A percentile compares a stretch with the other conserved stretches of the same genome.
These are phyloP conservation scores for Canavalia gladiata DNA, from an alignment of 306 rosid genomes.

Conservation along the genomic window DNA sequence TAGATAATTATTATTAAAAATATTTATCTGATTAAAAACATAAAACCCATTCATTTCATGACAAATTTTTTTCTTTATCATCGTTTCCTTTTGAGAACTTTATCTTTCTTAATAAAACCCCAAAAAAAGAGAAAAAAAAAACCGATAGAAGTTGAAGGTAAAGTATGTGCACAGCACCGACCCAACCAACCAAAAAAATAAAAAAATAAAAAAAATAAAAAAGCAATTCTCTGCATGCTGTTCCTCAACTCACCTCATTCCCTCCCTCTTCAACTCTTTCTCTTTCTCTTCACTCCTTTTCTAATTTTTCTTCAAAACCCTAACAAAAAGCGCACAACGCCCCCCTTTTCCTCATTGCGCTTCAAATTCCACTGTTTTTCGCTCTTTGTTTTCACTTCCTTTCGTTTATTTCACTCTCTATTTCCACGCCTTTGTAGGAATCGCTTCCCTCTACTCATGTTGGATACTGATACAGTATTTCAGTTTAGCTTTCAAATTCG, in stretches of 20 bases:
- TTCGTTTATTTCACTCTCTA: conserved; percentile 19
- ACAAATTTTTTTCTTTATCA: no score
- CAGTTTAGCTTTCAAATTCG: not conserved
- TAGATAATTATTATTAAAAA: no score
- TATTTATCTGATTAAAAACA: no score
- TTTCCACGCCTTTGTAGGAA: not conserved
- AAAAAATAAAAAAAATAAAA: not conserved
- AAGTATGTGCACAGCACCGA: conserved; percentile 21
- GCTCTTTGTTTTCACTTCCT: not conserved
- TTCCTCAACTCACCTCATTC: conserved; percentile 35
- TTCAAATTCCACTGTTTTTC: conserved; percentile 5
- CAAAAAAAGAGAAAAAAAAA: not conserved
- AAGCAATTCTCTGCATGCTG: conserved; percentile 21
- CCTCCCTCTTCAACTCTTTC: conserved; percentile 25
- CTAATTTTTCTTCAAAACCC: conserved; percentile 54
- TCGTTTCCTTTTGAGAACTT: no score
- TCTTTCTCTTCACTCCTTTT: not conserved
- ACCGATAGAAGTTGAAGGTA: not conserved
- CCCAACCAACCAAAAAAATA: not conserved
- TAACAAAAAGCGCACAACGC: conserved; percentile 42
- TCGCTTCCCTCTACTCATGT: not conserved
- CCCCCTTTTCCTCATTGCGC: not conserved
- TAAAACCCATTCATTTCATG: no score
- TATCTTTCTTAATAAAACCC: not conserved
- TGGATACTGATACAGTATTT: not conserved